A percentile compares a stretch with the other conserved stretches of the same genome.
Conservation (phyloP, 2,329 filamentous ascomycete genomes). For the Beauveria varroae region DNA sequence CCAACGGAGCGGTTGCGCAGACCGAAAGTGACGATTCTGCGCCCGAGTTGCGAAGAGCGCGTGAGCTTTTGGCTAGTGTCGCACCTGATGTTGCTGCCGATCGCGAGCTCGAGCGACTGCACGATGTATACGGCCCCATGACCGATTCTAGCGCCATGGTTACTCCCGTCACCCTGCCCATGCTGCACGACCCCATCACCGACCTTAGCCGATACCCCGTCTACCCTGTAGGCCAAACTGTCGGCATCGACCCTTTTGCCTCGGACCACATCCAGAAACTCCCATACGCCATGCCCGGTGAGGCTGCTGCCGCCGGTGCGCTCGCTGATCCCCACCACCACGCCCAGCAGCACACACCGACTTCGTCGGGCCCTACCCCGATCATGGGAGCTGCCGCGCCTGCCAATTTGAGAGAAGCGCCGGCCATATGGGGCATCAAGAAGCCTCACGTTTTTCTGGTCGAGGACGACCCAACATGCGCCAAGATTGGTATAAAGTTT, state of each 20-base stretch:
- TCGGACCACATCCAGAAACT: slow-evolving; percentile 93
- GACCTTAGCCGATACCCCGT: slow-evolving; percentile 59
- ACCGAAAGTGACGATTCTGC: slow-evolving; percentile 43
- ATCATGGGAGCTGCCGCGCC: slow-evolving; percentile 14
- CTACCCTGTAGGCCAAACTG: slow-evolving; percentile 83
- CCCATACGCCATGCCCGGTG: slow-evolving; percentile 68
- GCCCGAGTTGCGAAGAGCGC: slow-evolving; percentile 46
- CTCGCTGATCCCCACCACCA: slow-evolving; percentile 35
- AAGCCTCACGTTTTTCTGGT: slow-evolving; percentile 82
- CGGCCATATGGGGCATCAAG: slow-evolving; percentile 45
- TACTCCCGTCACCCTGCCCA: slow-evolving; percentile 34
- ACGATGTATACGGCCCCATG: slow-evolving; percentile 46
- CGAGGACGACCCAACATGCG: slow-evolving; percentile 67
- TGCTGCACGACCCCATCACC: slow-evolving; percentile 47
- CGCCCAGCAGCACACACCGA: slow-evolving; percentile 17
- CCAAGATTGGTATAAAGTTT: slow-evolving; percentile 61
- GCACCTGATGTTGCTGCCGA: slow-evolving; percentile 45
- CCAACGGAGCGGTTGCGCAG: slow-evolving; percentile 29
- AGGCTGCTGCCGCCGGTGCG: slow-evolving; percentile 29
- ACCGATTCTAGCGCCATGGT: slow-evolving; percentile 42
- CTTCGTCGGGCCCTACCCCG: neutral
- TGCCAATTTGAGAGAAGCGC: slow-evolving; percentile 32
- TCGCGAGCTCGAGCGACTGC: slow-evolving; percentile 48
- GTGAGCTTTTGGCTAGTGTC: slow-evolving; percentile 48
- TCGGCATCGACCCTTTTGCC: slow-evolving; percentile 91